A percentile compares a stretch with the other conserved stretches of the same genome.
Evolutionary conservation across 495 filamentous ascomycete genomes (phyloP).

Genomic region (Parathielavia appendiculata): DNA sequence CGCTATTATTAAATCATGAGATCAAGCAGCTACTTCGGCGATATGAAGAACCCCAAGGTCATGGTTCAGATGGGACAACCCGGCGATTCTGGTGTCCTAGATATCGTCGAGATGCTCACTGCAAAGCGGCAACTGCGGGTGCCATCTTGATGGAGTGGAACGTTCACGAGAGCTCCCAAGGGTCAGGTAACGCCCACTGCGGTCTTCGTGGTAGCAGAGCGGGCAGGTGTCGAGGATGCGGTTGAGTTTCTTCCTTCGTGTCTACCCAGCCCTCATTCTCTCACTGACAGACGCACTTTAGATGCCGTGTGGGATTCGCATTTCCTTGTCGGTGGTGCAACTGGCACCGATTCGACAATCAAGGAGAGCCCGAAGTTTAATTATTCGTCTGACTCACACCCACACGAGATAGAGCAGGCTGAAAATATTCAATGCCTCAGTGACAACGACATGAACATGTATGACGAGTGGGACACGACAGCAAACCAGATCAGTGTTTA

Average conservation of each 20-base stretch:
- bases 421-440: too few relatives aligned
- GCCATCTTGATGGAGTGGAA: constrained; percentile 90
- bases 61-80: constrained; percentile 60
- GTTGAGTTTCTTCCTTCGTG: too few relatives aligned
- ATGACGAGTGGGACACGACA: not conserved
- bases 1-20: constrained; percentile 32
- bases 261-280: not conserved
- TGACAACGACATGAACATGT: constrained; percentile 60
- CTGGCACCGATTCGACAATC: too few relatives aligned
- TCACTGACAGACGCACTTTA: not conserved
- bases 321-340: too few relatives aligned
- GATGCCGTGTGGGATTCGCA: too few relatives aligned
- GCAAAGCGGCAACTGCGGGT: constrained; percentile 67
- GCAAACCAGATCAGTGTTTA: constrained; percentile 46
- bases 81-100: constrained; percentile 69
- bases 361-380: too few relatives aligned
- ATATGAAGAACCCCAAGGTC: constrained; percentile 56
- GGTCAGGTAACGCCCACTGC: too few relatives aligned
- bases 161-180: constrained; percentile 31
- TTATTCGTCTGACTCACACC: too few relatives aligned
- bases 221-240: constrained; percentile 82
- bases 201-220: constrained; percentile 90
- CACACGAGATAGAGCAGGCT: too few relatives aligned
- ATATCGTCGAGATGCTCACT: constrained; percentile 71
- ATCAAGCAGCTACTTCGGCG: constrained; percentile 41